phyloP scores from a whole-genome alignment of 2,329 filamentous ascomycete genomes.

The Coleophoma eucalyptorum region DNA sequence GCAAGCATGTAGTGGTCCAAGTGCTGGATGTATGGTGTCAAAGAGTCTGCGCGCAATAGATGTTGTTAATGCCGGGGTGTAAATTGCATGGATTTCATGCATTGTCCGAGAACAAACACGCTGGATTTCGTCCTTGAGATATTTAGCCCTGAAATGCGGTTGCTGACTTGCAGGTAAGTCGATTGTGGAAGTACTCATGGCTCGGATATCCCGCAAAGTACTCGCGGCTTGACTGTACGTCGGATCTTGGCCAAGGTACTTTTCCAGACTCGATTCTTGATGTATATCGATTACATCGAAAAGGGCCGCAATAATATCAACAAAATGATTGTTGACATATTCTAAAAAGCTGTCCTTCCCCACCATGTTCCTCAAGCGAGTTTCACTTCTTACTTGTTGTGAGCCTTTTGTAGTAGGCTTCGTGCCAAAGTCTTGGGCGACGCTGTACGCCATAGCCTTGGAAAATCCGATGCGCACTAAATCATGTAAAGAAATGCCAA shows the following conservation, averaged over 20 bases:
- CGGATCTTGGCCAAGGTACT: slow-evolving; percentile 56
- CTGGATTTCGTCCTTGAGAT: slow-evolving; percentile 70
- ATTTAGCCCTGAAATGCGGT: slow-evolving; percentile 78
- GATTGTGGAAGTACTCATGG: slow-evolving; percentile 60
- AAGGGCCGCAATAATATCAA: slow-evolving; percentile 71
- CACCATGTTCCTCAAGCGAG: slow-evolving; percentile 63
- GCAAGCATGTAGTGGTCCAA: slow-evolving; percentile 84
- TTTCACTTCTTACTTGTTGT: slow-evolving; percentile 53
- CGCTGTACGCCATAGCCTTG: slow-evolving; percentile 77
- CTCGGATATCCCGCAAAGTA: slow-evolving; percentile 66
- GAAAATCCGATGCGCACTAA: slow-evolving; percentile 69
- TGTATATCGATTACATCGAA: slow-evolving; percentile 59
- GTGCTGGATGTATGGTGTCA: slow-evolving; percentile 73
- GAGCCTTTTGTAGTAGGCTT: slow-evolving; percentile 36
- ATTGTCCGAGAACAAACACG: slow-evolving; percentile 73
- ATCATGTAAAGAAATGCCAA: slow-evolving; percentile 50
- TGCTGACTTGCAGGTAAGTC: slow-evolving; percentile 76
- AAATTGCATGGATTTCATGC: slow-evolving; percentile 61
- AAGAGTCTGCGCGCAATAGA: slow-evolving; percentile 75
- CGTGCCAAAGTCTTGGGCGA: slow-evolving; percentile 67
- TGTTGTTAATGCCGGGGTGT: slow-evolving; percentile 71
- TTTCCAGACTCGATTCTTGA: slow-evolving; percentile 72
- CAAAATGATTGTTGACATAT: slow-evolving; percentile 66
- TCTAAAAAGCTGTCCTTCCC: slow-evolving; percentile 62
- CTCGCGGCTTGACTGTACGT: slow-evolving; percentile 57